Percentiles rank a stretch among this genome's conserved stretches.
Conservation (phyloP, 768 basidiomycete species). For the Leccinum fibrillosum region DNA sequence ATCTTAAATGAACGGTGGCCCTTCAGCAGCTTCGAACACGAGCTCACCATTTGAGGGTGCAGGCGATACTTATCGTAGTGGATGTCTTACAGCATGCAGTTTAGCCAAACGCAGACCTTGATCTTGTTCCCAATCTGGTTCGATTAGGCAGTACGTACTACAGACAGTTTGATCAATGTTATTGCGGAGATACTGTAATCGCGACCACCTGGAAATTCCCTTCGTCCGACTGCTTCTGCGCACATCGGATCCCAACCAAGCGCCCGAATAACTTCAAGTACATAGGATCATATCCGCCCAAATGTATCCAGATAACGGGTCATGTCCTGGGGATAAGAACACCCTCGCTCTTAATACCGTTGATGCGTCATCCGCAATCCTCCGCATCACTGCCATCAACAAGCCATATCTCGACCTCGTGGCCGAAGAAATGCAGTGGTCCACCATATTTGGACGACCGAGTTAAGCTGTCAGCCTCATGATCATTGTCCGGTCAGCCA, state of each 20-base stretch:
- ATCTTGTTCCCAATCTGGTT: no score
- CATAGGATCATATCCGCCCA: background rate
- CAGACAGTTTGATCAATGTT: no score
- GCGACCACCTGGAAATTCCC: background rate
- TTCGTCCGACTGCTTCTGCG: background rate
- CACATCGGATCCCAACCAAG: background rate
- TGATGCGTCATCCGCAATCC: background rate
- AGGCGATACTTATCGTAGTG: no score
- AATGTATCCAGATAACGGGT: background rate
- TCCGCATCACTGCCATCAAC: background rate
- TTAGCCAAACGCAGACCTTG: no score
- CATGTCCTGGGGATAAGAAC: background rate
- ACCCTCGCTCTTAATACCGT: background rate
- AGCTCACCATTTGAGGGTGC: background rate
- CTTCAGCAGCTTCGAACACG: background rate
- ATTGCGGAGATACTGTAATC: background rate
- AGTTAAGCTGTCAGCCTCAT: constrained; percentile 9
- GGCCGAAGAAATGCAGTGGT: background rate
- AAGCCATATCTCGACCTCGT: background rate
- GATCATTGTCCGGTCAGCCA: constrained; percentile 7
- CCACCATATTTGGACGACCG: background rate
- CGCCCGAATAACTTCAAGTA: background rate
- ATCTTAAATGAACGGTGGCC: background rate
- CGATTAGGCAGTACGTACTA: background rate
- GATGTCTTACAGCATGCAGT: no score